Evolutionary conservation across 164 flowering plant genomes (phyloP).

Genomic region (Vitis labrusca): DNA sequence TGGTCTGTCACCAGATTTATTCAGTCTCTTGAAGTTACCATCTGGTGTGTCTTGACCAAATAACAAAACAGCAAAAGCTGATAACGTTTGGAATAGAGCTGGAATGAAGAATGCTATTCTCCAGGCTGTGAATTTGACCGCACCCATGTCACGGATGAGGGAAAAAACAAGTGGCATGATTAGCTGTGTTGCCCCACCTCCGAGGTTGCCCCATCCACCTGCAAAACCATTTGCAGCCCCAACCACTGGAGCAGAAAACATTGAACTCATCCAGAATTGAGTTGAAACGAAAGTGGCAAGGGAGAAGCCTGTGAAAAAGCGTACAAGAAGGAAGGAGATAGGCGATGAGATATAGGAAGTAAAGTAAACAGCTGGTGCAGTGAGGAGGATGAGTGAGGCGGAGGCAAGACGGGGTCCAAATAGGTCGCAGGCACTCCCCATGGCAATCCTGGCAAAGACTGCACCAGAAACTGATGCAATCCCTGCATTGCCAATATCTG

Average conservation of each 20-base stretch:
- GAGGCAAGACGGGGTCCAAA: slow-evolving; percentile 82
- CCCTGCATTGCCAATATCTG: slow-evolving; percentile 87
- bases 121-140: slow-evolving; percentile 71
- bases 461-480: slow-evolving; percentile 87
- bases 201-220: slow-evolving; percentile 91
- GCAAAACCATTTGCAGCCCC: slow-evolving; percentile 77
- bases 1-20: slow-evolving; percentile 59
- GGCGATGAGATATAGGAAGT: slow-evolving; percentile 44
- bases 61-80: slow-evolving; percentile 54
- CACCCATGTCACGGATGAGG: slow-evolving; percentile 44
- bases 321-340: slow-evolving; percentile 53
- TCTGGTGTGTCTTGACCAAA: slow-evolving; percentile 86
- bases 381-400: slow-evolving; percentile 57
- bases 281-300: slow-evolving; percentile 83
- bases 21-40: slow-evolving; percentile 52
- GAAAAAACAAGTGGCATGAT: slow-evolving; percentile 74
- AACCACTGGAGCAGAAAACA: slow-evolving; percentile 64
- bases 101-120: slow-evolving; percentile 81
- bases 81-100: slow-evolving; percentile 55
- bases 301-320: slow-evolving; percentile 84
- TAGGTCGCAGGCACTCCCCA: slow-evolving; percentile 87
- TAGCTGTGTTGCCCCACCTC: slow-evolving; percentile 90
- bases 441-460: slow-evolving; percentile 68
- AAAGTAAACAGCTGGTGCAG: slow-evolving; percentile 73
- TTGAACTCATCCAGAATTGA: slow-evolving; percentile 94